Conservation (phyloP, 2,329 filamentous ascomycete genomes). For the Epichloe glyceriae region DNA sequence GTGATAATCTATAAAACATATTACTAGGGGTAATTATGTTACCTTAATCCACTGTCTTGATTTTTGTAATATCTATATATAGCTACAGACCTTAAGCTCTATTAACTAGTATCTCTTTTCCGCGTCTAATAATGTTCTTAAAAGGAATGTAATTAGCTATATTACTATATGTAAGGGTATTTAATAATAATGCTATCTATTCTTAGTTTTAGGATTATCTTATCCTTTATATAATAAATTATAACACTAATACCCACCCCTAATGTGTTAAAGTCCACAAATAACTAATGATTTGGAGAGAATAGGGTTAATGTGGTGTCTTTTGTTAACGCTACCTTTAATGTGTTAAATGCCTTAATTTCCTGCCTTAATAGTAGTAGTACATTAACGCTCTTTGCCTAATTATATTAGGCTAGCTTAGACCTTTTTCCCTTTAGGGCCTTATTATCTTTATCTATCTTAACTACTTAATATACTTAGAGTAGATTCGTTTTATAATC, state of each 20-base stretch:
- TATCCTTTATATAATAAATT: too few relatives aligned
- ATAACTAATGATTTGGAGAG: background rate
- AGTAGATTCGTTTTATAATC: background rate
- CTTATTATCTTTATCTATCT: background rate
- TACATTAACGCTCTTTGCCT: background rate
- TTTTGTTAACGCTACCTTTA: background rate
- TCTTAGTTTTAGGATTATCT: background rate
- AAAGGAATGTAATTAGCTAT: background rate
- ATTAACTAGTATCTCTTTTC: background rate
- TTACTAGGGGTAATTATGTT: background rate
- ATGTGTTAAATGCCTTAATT: background rate
- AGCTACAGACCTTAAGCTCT: background rate
- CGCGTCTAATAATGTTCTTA: background rate
- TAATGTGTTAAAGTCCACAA: background rate
- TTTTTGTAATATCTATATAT: background rate
- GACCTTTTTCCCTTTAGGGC: background rate
- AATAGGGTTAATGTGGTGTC: background rate
- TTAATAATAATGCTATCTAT: too few relatives aligned
- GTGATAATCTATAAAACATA: background rate
- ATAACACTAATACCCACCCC: background rate
- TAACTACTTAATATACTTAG: background rate
- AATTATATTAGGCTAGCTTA: background rate
- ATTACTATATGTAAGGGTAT: background rate
- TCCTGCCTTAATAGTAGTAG: background rate
- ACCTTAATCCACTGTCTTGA: background rate